Evolutionary conservation across 2,329 filamentous ascomycete species (phyloP).

Genomic region (Claviceps digitariae): DNA sequence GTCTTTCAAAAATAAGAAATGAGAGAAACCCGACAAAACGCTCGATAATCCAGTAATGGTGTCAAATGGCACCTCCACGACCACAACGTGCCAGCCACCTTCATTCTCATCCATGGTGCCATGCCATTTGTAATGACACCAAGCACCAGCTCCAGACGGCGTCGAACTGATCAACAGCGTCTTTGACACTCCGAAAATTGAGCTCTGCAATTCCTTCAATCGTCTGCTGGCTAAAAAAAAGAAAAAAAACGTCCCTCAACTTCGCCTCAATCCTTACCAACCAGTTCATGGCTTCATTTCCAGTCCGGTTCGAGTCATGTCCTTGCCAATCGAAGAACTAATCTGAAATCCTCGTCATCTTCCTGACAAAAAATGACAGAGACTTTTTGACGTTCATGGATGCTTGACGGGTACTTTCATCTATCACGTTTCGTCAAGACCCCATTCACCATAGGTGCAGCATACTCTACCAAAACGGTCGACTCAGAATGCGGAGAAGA

Average conservation of each 20-base stretch:
- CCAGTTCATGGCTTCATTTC: background rate
- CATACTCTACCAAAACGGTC: background rate
- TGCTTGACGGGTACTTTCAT: slow-evolving; percentile 11
- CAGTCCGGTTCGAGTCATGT: background rate
- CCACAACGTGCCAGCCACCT: background rate
- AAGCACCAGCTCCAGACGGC: background rate
- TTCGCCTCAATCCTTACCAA: background rate
- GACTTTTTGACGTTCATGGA: background rate
- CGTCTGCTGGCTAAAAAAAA: background rate
- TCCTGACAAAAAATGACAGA: background rate
- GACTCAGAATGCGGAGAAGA: background rate
- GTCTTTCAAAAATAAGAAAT: background rate
- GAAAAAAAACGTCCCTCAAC: background rate
- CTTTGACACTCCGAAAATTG: background rate
- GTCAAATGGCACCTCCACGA: background rate
- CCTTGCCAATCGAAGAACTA: background rate
- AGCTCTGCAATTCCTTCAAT: background rate
- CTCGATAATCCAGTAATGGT: background rate
- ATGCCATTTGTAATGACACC: background rate
- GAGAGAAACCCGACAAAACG: background rate
- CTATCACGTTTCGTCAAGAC: slow-evolving; percentile 24
- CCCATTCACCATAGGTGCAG: slow-evolving; percentile 11
- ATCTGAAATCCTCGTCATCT: background rate
- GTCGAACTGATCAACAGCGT: background rate
- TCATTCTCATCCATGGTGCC: background rate